These are phyloP conservation scores for Posidonia oceanica DNA, from an alignment of 116 monocot genomes.

Conservation along the genomic window DNA sequence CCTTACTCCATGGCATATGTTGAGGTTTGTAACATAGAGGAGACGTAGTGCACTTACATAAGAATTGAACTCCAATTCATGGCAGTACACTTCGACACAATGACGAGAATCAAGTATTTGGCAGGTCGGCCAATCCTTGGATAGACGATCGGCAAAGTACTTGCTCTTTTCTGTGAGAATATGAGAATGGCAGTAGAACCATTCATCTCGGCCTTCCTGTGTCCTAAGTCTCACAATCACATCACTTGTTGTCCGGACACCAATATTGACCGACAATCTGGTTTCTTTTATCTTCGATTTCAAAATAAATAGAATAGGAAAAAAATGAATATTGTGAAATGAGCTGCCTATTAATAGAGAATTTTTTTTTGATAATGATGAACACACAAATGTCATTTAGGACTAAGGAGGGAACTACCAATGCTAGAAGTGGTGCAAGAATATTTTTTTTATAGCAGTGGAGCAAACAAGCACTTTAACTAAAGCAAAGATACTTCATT, in stretches of 20 bases:
- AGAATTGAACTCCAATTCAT: constrained; percentile 52
- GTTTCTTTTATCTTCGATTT: constrained; percentile 1
- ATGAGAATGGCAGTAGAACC: constrained; percentile 74
- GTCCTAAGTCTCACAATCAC: constrained; percentile 79
- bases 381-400: no score
- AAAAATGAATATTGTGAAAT: no score
- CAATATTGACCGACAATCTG: constrained; percentile 25
- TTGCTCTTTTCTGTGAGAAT: constrained; percentile 59
- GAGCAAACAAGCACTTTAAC: no score
- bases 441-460: no score
- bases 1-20: constrained; percentile 40
- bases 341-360: no score
- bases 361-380: no score
- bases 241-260: constrained; percentile 66
- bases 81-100: constrained; percentile 68
- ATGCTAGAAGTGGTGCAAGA: no score
- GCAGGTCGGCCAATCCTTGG: constrained; percentile 78
- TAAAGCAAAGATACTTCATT: no score
- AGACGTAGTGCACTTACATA: constrained; percentile 63
- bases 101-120: constrained; percentile 75
- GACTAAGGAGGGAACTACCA: no score
- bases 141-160: constrained; percentile 82
- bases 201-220: constrained; percentile 56
- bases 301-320: neutral
- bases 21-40: constrained; percentile 44